Evolutionary conservation across 257 asterid species (phyloP).

Genomic region (Solanum gracilifrons): DNA sequence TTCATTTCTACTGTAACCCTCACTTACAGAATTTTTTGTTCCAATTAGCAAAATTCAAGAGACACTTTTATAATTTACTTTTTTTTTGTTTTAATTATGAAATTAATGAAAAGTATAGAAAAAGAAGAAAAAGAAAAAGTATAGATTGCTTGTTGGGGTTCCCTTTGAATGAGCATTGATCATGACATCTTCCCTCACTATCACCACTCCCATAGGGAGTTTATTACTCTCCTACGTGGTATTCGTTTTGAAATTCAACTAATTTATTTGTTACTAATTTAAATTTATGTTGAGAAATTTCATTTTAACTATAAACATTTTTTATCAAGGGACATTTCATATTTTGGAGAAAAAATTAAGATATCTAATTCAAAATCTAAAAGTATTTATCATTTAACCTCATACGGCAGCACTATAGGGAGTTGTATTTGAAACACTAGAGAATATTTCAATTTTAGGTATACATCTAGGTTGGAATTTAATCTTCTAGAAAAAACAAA

Average conservation of each 20-base stretch:
- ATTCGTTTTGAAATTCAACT: too few species aligned
- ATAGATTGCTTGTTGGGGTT: conserved; percentile 15
- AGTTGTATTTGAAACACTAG: not conserved
- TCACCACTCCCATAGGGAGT: not conserved
- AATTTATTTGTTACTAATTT: too few species aligned
- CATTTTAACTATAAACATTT: accelerated
- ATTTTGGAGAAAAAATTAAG: accelerated
- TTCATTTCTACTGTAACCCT: not conserved
- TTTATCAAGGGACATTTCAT: not conserved
- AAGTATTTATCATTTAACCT: not conserved
- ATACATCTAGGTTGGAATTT: not conserved
- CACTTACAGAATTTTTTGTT: not conserved
- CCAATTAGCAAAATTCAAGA: not conserved
- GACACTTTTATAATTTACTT: not conserved
- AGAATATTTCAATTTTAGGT: not conserved
- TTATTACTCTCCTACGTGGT: accelerated
- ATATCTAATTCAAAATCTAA: not conserved
- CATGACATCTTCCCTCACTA: not conserved
- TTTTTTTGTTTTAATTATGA: not conserved
- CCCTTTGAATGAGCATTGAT: conserved; percentile 5
- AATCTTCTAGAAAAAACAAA: not conserved
- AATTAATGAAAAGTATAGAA: not conserved
- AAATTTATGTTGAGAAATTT: not conserved
- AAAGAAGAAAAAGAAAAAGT: not conserved
- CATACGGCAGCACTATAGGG: too few species aligned